Base-by-base conservation (phyloP, 129 eudicot species). In the sunflower (Helianthus annuus) region DNA sequence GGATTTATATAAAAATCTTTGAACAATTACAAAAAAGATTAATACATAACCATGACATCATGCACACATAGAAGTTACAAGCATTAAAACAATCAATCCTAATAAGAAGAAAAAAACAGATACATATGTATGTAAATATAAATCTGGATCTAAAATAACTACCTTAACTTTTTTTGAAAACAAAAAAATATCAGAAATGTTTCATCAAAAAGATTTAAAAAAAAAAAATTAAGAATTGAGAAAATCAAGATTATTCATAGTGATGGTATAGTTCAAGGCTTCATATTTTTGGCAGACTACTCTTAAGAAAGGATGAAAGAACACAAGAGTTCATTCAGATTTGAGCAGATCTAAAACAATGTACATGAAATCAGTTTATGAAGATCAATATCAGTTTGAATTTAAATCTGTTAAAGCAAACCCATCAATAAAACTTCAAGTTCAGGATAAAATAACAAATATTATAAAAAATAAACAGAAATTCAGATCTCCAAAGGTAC, bases 401-500 rank as follows among this genome's bases (percentile, higher is more conserved):
- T 46, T 68, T 46, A 32, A 34, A 76, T 75, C 58, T 56, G 1
- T 68, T 32, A 56, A 68, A 67, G 38, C 8, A 61, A 73, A 48
- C 42, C 36, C 27, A 36, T 10, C 9, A 19, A 19, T 1, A 16
- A 53, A 52, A 29, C 2, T 13, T 42, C 32, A 64, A 64, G 15
- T 40, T 42, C 13, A 16, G 36, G 13, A 6, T 40, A 15, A 51
- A 42, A 64, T 40, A 29, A 69, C 17, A 40, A 69, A 17, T 19
- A 53, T 36, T 7, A 52, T 44, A 39, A 64, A 14, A 39, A 27
- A 11, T 70, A 77, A 76, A 77, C 81, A 39, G 29, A 62, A 69
- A n/a, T 5, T 70, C 34, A 77, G 78, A 78, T 78, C 77, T 71
- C 54, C 15, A 49, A 64, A 62, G 36, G 46, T 16, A 70, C 8